A percentile compares a stretch with the other conserved stretches of the same genome.
These are phyloP conservation scores for Diaporthe ampelina DNA, from an alignment of 2,329 filamentous ascomycete genomes.

Conservation along the genomic window DNA sequence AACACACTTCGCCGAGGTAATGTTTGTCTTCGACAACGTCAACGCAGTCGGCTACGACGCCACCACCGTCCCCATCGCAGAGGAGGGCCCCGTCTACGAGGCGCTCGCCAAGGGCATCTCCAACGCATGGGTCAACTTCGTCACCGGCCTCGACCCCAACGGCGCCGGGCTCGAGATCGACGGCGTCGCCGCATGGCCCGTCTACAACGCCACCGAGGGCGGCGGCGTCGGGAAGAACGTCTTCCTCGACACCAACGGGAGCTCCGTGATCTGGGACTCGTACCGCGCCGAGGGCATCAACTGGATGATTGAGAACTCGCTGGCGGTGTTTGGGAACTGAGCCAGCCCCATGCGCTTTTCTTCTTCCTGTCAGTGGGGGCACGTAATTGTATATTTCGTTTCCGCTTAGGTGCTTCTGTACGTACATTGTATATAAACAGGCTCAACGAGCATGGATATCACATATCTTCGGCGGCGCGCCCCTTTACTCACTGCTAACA, in stretches of 20 bases:
- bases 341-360: too few species aligned
- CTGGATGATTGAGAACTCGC: constrained; percentile 49
- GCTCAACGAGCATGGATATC: constrained; percentile 9
- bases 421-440: background rate
- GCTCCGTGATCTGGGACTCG: constrained; percentile 55
- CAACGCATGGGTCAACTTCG: constrained; percentile 66
- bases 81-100: constrained; percentile 57
- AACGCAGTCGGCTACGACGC: constrained; percentile 60
- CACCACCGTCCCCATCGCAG: constrained; percentile 56
- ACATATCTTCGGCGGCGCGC: background rate
- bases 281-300: constrained; percentile 59
- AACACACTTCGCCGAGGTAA: constrained; percentile 62
- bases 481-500: background rate
- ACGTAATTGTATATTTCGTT: background rate
- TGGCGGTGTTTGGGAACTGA: constrained; percentile 41
- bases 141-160: constrained; percentile 61
- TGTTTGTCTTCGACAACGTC: constrained; percentile 68
- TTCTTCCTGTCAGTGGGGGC: too few species aligned
- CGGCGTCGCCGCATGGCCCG: constrained; percentile 41
- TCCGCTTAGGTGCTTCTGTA: background rate
- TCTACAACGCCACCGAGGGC: constrained; percentile 43
- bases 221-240: constrained; percentile 54
- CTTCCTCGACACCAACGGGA: constrained; percentile 64
- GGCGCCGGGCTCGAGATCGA: constrained; percentile 42
- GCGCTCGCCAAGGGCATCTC: constrained; percentile 62